Evolutionary conservation across 2,329 filamentous ascomycete genomes (phyloP).

Genomic region (Didymella segeticola): DNA sequence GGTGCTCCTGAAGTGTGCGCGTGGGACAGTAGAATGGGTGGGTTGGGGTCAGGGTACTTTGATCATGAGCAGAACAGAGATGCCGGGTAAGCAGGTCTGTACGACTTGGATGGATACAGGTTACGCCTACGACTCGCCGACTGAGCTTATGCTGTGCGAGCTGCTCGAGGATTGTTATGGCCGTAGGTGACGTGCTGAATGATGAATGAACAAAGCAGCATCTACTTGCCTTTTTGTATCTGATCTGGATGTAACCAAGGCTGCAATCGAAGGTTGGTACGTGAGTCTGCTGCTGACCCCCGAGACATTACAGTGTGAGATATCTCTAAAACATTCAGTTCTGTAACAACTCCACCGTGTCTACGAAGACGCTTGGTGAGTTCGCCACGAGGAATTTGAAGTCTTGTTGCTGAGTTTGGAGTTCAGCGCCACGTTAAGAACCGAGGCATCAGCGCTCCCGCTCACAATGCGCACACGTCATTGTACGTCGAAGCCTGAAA

Average conservation of each 20-base stretch:
- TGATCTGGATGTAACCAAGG: not conserved
- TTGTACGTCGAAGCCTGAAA: constrained; percentile 19
- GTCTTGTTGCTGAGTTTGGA: too few species aligned
- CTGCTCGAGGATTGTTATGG: constrained; percentile 12
- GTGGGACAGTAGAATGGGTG: not conserved
- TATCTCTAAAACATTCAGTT: too few species aligned
- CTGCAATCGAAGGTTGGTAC: not conserved
- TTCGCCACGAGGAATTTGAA: too few species aligned
- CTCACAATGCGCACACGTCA: constrained; percentile 26
- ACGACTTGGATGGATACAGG: constrained; percentile 10
- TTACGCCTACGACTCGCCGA: constrained; percentile 13
- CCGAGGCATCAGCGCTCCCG: constrained; percentile 10
- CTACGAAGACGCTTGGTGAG: too few species aligned
- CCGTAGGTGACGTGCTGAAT: not conserved
- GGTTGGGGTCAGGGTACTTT: constrained; percentile 5
- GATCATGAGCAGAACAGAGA: constrained; percentile 1
- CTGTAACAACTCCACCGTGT: too few species aligned
- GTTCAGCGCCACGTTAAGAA: too few species aligned
- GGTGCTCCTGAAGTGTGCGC: not conserved
- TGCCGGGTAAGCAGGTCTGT: not conserved
- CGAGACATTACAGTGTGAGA: too few species aligned
- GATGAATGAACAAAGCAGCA: not conserved
- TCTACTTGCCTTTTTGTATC: not conserved
- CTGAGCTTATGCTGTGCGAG: constrained; percentile 16
- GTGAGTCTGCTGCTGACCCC: not conserved